These are phyloP conservation scores for Stachybotrys elegans DNA, from an alignment of 2,329 filamentous ascomycete genomes.

Conservation along the genomic window DNA sequence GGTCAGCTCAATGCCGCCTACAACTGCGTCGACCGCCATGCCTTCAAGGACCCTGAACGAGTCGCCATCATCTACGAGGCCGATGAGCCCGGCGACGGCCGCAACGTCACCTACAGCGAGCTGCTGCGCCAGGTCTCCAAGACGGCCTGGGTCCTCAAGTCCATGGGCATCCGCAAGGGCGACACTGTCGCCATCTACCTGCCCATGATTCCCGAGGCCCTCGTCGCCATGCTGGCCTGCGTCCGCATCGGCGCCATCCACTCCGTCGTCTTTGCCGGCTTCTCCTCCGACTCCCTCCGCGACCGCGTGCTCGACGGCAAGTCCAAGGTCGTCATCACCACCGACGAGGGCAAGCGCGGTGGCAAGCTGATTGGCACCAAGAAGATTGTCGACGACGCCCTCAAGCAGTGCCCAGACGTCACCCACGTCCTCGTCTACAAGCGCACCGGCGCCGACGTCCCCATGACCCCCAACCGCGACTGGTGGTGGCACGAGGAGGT, in stretches of 20 bases:
- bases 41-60: conserved; percentile 88
- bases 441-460: conserved; percentile 88
- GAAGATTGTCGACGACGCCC: conserved; percentile 96
- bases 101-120: conserved; percentile 88
- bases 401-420: conserved; percentile 92
- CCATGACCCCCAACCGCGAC: conserved; percentile 84
- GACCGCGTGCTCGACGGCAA: conserved; percentile 90
- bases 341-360: conserved; percentile 95
- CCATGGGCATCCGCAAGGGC: conserved; percentile 95
- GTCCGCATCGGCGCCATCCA: conserved; percentile 90
- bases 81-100: conserved; percentile 82
- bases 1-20: conserved; percentile 91
- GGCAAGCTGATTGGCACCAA: conserved; percentile 97
- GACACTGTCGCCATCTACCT: conserved; percentile 97
- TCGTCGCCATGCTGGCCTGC: conserved; percentile 88
- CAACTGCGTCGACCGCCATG: conserved; percentile 96
- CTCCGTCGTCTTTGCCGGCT: conserved; percentile 96
- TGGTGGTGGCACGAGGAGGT: conserved; percentile 99
- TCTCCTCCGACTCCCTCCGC: conserved; percentile 91
- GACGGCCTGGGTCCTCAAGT: conserved; percentile 81
- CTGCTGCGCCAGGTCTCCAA: conserved; percentile 87
- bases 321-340: conserved; percentile 92
- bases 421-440: conserved; percentile 85
- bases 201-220: conserved; percentile 96
- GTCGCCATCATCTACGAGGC: conserved; percentile 98